Base-by-base conservation (phyloP, 352 stramenopile genomes). In the Hyaloperonospora arabidopsidis region DNA sequence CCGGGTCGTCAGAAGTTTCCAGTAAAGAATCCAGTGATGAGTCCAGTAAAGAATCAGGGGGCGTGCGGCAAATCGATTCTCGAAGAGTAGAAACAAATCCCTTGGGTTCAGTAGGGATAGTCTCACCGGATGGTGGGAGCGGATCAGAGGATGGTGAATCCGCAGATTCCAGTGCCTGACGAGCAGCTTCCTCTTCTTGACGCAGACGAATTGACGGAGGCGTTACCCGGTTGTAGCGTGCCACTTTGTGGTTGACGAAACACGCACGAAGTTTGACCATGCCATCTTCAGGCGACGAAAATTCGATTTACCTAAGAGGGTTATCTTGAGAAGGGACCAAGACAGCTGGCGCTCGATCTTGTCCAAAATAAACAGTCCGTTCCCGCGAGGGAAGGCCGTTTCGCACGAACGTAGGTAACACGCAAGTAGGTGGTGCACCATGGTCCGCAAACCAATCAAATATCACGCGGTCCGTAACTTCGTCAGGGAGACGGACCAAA, bases 211-310 rank as follows among this genome's bases (percentile, higher is more conserved):
- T 49, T 2, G 23, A 49, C 13, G 44, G 44, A 2, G 44, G 44
- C 2, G 22, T 49, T 7, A 49, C 23, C 2, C 25, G 22, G 23
- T 39, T 49, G 44, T 49, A 22, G 1, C 23, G 22, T 0, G 23
- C 44, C 5, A 38, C 44, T 10, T 38, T 39, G 11, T 49, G 44
- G 11, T 36, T 49, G 10, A 49, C 13, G 23, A 38, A 49, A 23
- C 44, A 49, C 0, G 44, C 14, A 2, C 1, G 2, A 10, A 49
- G 12, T 35, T 14, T 34, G 0, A 49, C 25, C 44, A 49, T 39
- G 5, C 44, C 44, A 23, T 49, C 44, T 14, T 49, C 43, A 21
- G 19, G 43, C 0, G 43, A 49, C 0, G 21, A 8, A 18, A 49
- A 49, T 36, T 18, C 8, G 15, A 23, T 49, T 48, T 48, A 13